Conservation (phyloP, 768 basidiomycete genomes). For the Sistotremastrum suecicum region DNA sequence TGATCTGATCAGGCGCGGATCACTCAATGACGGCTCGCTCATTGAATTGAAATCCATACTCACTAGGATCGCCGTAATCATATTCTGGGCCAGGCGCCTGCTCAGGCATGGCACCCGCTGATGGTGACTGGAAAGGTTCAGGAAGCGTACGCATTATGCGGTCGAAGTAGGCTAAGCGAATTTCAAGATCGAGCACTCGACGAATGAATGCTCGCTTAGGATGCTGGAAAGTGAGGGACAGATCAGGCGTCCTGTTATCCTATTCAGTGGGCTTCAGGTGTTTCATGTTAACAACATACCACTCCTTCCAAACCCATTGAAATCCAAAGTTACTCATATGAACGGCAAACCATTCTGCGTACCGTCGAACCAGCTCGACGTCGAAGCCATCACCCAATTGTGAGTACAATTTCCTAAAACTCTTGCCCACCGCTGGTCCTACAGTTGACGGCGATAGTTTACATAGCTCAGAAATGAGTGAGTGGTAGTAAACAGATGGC, state of each 20-base stretch:
- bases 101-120: conserved; percentile 46
- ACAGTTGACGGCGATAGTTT: conserved; percentile 86
- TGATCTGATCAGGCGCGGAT: conserved; percentile 31
- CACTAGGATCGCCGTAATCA: conserved; percentile 72
- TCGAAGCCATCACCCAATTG: conserved; percentile 78
- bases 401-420: conserved; percentile 75
- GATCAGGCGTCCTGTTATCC: conserved; percentile 64
- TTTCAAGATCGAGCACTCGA: conserved; percentile 76
- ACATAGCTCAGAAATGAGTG: conserved; percentile 86
- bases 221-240: conserved; percentile 57
- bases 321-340: conserved; percentile 98
- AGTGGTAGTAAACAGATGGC: conserved; percentile 74
- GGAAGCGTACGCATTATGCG: conserved; percentile 84
- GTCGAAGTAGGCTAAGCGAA: conserved; percentile 86
- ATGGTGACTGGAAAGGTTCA: conserved; percentile 55
- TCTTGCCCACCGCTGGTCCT: conserved; percentile 93
- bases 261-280: background rate
- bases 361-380: conserved; percentile 64
- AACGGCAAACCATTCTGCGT: conserved; percentile 89
- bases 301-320: conserved; percentile 99
- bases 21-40: background rate
- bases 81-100: conserved; percentile 70
- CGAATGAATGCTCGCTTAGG: conserved; percentile 84
- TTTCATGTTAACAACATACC: conserved; percentile 34
- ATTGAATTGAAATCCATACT: conserved; percentile 9